These are phyloP conservation scores for Epithele typhae DNA, from an alignment of 768 basidiomycete genomes.

Conservation along the genomic window DNA sequence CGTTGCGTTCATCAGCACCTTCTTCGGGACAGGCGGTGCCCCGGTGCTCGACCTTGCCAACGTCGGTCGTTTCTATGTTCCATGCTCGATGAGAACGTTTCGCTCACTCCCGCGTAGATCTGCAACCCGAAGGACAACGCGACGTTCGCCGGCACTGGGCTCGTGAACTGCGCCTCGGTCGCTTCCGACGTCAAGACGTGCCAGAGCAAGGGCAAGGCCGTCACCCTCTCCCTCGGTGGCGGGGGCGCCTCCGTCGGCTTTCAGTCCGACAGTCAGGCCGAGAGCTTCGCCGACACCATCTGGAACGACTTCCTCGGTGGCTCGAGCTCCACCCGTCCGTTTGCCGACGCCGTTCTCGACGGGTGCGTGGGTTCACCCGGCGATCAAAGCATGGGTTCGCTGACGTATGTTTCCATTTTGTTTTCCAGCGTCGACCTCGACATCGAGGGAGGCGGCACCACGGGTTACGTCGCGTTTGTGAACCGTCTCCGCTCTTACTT, in stretches of 20 bases:
- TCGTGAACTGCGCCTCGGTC: slow-evolving; percentile 35
- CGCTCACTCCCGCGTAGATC: slow-evolving; percentile 26
- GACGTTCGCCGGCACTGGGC: slow-evolving; percentile 38
- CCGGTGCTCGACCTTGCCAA: slow-evolving; percentile 70
- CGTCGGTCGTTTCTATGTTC: too few relatives aligned
- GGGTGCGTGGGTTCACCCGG: slow-evolving; percentile 27
- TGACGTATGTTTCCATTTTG: background rate
- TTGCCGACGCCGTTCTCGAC: slow-evolving; percentile 42
- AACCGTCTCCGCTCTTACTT: slow-evolving; percentile 31
- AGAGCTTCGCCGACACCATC: slow-evolving; percentile 32
- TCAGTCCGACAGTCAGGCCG: slow-evolving; percentile 32
- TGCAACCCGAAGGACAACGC: slow-evolving; percentile 37
- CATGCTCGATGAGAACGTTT: background rate
- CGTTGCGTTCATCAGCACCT: slow-evolving; percentile 62
- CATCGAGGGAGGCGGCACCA: slow-evolving; percentile 32
- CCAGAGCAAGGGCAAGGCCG: slow-evolving; percentile 41
- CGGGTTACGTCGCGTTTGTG: slow-evolving; percentile 33
- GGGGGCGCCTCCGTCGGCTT: slow-evolving; percentile 38
- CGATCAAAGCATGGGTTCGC: too few relatives aligned
- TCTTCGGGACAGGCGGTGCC: slow-evolving; percentile 57
- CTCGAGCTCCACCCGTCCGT: slow-evolving; percentile 36
- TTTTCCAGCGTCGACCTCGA: slow-evolving; percentile 32
- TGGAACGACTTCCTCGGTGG: slow-evolving; percentile 49
- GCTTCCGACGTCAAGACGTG: slow-evolving; percentile 41
- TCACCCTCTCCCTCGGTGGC: slow-evolving; percentile 45